Evolutionary conservation across 2,329 filamentous ascomycete species (phyloP).

Genomic region (Clonostachys chloroleuca): DNA sequence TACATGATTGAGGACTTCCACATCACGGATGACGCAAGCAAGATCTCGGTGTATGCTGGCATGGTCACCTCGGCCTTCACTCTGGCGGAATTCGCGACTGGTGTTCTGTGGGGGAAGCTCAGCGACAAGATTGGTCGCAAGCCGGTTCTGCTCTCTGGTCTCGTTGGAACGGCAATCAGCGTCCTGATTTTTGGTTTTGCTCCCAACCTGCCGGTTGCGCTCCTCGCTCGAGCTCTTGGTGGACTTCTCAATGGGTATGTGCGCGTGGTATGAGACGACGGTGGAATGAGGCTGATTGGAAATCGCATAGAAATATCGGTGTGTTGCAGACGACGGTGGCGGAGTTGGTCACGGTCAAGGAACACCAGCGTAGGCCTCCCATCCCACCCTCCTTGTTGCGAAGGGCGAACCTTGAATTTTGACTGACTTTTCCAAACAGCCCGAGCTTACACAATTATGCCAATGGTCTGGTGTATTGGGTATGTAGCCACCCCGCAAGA

Average conservation of each 20-base stretch:
- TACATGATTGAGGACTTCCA: slow-evolving; percentile 94
- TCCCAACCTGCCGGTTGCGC: slow-evolving; percentile 72
- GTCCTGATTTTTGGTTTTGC: slow-evolving; percentile 92
- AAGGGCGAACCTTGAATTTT: background rate
- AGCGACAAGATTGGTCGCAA: slow-evolving; percentile 92
- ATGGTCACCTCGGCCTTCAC: slow-evolving; percentile 97
- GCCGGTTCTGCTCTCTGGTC: slow-evolving; percentile 83
- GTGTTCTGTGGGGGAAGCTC: slow-evolving; percentile 87
- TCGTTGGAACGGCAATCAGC: slow-evolving; percentile 86
- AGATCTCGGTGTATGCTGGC: slow-evolving; percentile 88
- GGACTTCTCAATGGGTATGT: slow-evolving; percentile 87
- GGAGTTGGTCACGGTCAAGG: slow-evolving; percentile 87
- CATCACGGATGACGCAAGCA: slow-evolving; percentile 71
- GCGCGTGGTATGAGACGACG: too few relatives aligned
- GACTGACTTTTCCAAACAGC: slow-evolving; percentile 38
- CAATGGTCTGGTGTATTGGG: slow-evolving; percentile 95
- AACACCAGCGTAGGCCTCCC: slow-evolving; percentile 72
- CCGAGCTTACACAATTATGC: slow-evolving; percentile 95
- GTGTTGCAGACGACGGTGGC: slow-evolving; percentile 94
- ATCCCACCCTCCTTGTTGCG: background rate
- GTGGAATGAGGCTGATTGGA: slow-evolving; percentile 6
- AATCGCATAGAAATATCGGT: slow-evolving; percentile 70
- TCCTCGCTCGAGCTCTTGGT: slow-evolving; percentile 83
- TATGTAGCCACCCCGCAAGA: slow-evolving; percentile 31
- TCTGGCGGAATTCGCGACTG: slow-evolving; percentile 89